A percentile compares a stretch with the other conserved stretches of the same genome.
These are phyloP conservation scores for Pichia rugopelliculosa DNA, from an alignment of 805 yeast genomes.

Conservation along the genomic window DNA sequence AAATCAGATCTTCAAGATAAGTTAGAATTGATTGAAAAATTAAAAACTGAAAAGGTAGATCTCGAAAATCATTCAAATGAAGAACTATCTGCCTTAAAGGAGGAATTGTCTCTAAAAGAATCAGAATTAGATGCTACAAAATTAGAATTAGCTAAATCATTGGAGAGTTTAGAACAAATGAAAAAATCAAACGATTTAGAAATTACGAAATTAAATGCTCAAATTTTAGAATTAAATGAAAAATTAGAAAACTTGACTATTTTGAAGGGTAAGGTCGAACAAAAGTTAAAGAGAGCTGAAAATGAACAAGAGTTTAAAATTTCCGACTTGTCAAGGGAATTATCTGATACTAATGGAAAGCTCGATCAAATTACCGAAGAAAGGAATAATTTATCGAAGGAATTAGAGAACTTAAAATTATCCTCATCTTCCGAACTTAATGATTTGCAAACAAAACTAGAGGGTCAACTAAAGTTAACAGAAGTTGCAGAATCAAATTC, in stretches of 20 bases:
- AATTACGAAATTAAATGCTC: not conserved
- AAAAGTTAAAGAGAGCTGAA: not conserved
- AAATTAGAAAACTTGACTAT: not conserved
- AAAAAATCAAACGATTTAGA: not conserved
- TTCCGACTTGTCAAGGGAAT: not conserved
- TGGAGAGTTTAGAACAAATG: not conserved
- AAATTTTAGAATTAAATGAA: not conserved
- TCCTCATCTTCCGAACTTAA: not conserved
- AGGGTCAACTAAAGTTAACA: not conserved
- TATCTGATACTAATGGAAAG: not conserved
- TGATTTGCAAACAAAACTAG: not conserved
- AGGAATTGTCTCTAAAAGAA: not conserved
- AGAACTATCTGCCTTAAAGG: not conserved
- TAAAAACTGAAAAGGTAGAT: not conserved
- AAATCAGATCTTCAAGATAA: not conserved
- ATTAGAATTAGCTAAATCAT: not conserved
- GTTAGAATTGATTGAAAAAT: not conserved
- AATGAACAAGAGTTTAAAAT: not conserved
- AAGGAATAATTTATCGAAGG: not conserved
- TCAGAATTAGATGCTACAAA: not conserved
- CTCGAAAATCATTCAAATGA: not conserved
- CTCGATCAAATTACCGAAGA: not conserved
- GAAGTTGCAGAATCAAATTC: not conserved
- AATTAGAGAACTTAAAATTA: not conserved
- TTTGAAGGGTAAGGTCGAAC: not conserved